Evolutionary conservation across 306 rosid species (phyloP).

Genomic region (Senna siamea): DNA sequence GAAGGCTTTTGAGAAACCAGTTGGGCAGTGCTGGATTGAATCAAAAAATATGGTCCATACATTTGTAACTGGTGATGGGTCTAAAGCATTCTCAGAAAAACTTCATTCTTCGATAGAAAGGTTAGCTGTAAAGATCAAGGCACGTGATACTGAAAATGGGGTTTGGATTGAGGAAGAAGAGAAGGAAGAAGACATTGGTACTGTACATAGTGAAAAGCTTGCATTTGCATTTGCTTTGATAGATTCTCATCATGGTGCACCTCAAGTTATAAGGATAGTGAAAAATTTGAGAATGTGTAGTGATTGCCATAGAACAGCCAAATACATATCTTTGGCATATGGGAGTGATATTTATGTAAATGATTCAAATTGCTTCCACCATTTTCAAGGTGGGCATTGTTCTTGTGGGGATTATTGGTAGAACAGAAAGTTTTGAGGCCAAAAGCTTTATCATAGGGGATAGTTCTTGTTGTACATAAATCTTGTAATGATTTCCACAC

Average conservation of each 20-base stretch:
- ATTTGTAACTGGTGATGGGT: conserved; percentile 63
- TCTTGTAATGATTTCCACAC: not conserved
- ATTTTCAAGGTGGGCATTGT: conserved; percentile 80
- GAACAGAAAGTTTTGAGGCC: conserved; percentile 15
- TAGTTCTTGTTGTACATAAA: conserved; percentile 35
- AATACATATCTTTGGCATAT: conserved; percentile 66
- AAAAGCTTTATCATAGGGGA: conserved; percentile 23
- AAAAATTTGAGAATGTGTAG: conserved; percentile 81
- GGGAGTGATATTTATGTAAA: conserved; percentile 76
- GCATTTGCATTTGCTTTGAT: conserved; percentile 79
- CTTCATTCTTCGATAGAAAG: conserved; percentile 64
- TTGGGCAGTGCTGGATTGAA: conserved; percentile 87
- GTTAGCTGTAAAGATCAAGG: conserved; percentile 52
- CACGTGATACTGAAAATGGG: conserved; percentile 45
- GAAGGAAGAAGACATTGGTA: conserved; percentile 53
- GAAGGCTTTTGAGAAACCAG: conserved; percentile 48
- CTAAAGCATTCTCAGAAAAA: conserved; percentile 48
- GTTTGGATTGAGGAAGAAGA: conserved; percentile 80
- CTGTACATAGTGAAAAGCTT: conserved; percentile 77
- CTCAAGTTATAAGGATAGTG: conserved; percentile 61
- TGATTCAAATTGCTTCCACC: conserved; percentile 75
- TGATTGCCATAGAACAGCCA: conserved; percentile 83
- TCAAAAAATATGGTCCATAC: conserved; percentile 56
- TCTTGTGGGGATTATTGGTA: conserved; percentile 97
- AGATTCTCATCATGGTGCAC: conserved; percentile 48